phyloP scores from a whole-genome alignment of 1,284 basidiomycete species.

The Sporisorium iseilematis-ciliati region DNA sequence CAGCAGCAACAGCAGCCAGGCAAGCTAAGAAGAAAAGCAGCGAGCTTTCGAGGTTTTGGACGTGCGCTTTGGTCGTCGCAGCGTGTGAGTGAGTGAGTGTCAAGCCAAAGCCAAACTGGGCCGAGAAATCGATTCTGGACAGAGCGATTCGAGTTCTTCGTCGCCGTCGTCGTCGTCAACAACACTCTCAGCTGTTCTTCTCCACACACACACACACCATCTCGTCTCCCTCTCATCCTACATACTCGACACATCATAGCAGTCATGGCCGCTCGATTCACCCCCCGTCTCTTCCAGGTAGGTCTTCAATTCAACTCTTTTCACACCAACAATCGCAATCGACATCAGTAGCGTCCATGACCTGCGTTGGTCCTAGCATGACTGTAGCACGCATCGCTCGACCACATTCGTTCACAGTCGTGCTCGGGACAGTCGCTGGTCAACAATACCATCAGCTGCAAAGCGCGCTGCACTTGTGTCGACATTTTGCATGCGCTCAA shows the following conservation, averaged over 20 bases:
- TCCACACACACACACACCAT: slow-evolving; percentile 12
- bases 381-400: neutral
- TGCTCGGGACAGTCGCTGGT: neutral
- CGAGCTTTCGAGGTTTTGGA: neutral
- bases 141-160: slow-evolving; percentile 6
- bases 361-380: neutral
- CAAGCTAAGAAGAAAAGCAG: slow-evolving; percentile 23
- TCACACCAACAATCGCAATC: neutral
- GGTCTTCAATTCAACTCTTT: slow-evolving; percentile 10
- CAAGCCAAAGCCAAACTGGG: slow-evolving; percentile 21
- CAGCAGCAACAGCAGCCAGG: neutral
- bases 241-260: slow-evolving; percentile 7
- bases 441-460: neutral
- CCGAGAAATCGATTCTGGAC: slow-evolving; percentile 11
- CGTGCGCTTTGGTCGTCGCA: slow-evolving; percentile 21
- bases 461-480: neutral
- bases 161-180: slow-evolving; percentile 17
- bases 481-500: neutral
- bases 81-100: neutral
- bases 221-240: slow-evolving; percentile 1
- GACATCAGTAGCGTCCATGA: neutral
- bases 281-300: slow-evolving; percentile 58
- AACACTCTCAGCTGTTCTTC: slow-evolving; percentile 10
- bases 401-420: neutral
- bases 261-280: slow-evolving; percentile 56